Conservation (phyloP, 1,284 basidiomycete species). For the Hymenochaete sp. region DNA sequence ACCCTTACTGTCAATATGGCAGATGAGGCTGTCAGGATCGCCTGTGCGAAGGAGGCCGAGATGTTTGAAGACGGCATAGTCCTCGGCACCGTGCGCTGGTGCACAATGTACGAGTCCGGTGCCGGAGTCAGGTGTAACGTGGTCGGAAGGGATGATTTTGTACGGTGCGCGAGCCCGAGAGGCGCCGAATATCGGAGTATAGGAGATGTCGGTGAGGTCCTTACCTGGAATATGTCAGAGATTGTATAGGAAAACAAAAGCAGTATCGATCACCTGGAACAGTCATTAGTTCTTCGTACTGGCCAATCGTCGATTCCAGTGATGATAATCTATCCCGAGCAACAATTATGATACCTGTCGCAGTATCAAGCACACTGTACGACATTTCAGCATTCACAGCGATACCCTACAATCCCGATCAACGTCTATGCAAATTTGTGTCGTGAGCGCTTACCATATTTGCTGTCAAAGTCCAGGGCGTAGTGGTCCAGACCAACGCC, state of each 20-base stretch:
- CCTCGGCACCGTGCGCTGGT: slow-evolving; percentile 91
- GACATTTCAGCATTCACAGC: slow-evolving; percentile 69
- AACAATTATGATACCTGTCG: slow-evolving; percentile 44
- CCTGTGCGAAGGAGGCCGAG: slow-evolving; percentile 33
- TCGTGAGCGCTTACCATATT: slow-evolving; percentile 68
- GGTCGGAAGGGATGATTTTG: slow-evolving; percentile 44
- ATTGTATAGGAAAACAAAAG: background rate
- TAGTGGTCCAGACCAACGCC: slow-evolving; percentile 96
- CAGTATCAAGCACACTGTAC: slow-evolving; percentile 56
- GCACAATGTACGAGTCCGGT: slow-evolving; percentile 96
- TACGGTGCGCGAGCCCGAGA: slow-evolving; percentile 23
- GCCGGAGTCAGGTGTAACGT: slow-evolving; percentile 86
- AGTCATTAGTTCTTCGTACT: slow-evolving; percentile 37
- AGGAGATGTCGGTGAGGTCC: slow-evolving; percentile 57
- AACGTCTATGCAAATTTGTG: slow-evolving; percentile 4
- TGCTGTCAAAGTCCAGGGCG: slow-evolving; percentile 93
- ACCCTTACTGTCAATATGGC: slow-evolving; percentile 82
- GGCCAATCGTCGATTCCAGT: slow-evolving; percentile 46
- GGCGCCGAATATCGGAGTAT: slow-evolving; percentile 58
- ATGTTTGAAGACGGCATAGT: slow-evolving; percentile 69
- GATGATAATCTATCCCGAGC: slow-evolving; percentile 53
- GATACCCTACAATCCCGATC: slow-evolving; percentile 54
- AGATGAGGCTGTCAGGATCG: slow-evolving; percentile 37
- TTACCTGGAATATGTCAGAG: slow-evolving; percentile 35
- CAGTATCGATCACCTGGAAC: slow-evolving; percentile 38